Evolutionary conservation across 148 eudicot genomes (phyloP).

Genomic region (Limonium bicolor): DNA sequence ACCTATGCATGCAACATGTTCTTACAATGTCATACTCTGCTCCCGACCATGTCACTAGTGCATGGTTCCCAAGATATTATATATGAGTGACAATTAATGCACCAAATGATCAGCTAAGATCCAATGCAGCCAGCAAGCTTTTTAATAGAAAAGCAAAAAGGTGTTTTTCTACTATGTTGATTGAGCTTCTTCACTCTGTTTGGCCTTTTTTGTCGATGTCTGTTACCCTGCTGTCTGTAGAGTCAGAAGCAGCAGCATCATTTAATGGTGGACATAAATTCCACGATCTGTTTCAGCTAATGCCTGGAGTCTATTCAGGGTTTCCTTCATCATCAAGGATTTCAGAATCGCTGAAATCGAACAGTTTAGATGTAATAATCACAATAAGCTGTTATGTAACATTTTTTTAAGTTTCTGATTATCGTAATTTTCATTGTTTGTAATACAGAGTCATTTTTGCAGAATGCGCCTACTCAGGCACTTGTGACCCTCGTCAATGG

Average conservation of each 20-base stretch:
- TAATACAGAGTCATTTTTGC: too few species aligned
- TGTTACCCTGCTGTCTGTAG: conserved; percentile 11
- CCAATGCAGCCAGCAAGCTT: too few species aligned
- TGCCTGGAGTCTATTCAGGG: conserved; percentile 53
- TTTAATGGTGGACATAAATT: conserved; percentile 54
- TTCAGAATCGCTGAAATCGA: conserved; percentile 77
- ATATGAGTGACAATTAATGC: too few species aligned
- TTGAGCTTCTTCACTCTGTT: not conserved
- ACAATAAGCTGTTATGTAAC: not conserved
- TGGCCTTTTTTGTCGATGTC: not conserved
- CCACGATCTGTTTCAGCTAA: conserved; percentile 78
- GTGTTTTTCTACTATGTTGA: not conserved
- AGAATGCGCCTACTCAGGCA: conserved; percentile 97
- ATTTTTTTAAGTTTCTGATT: conserved; percentile 1
- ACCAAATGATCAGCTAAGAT: too few species aligned
- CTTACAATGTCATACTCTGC: too few species aligned
- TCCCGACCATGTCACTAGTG: too few species aligned
- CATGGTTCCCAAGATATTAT: too few species aligned
- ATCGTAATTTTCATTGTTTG: not conserved
- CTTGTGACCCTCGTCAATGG: conserved; percentile 72
- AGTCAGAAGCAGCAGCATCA: conserved; percentile 31
- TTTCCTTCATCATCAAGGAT: conserved; percentile 62
- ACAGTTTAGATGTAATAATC: conserved; percentile 72
- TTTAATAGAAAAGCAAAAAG: too few species aligned
- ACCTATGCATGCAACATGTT: too few species aligned